Conservation (phyloP, 495 filamentous ascomycete genomes). For the Penicillium antarcticum region DNA sequence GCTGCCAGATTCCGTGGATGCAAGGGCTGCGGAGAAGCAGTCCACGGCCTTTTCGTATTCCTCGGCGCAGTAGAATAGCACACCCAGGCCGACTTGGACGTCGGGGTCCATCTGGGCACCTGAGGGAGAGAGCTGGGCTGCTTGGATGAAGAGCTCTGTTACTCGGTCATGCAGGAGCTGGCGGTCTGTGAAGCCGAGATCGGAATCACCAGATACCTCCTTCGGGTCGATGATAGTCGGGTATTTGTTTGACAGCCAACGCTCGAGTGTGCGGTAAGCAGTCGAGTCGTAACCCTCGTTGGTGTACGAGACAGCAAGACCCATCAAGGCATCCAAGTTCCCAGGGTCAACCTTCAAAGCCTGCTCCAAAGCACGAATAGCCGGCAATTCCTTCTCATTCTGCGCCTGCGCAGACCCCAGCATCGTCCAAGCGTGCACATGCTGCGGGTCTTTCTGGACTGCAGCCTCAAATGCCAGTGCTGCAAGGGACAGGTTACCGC, state of each 20-base stretch:
- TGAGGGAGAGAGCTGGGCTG: constrained; percentile 84
- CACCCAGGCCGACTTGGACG: constrained; percentile 94
- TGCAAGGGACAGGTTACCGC: constrained; percentile 90
- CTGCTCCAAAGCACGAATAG: constrained; percentile 95
- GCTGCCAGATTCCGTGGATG: constrained; percentile 72
- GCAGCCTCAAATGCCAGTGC: constrained; percentile 97
- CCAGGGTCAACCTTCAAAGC: constrained; percentile 81
- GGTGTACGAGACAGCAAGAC: constrained; percentile 94
- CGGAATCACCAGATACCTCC: constrained; percentile 64
- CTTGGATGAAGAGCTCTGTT: constrained; percentile 83
- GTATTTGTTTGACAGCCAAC: constrained; percentile 93
- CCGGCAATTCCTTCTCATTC: constrained; percentile 96
- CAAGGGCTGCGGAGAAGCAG: constrained; percentile 90
- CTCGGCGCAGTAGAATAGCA: constrained; percentile 96
- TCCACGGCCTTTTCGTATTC: constrained; percentile 98
- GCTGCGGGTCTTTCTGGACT: constrained; percentile 80
- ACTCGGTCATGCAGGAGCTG: constrained; percentile 86
- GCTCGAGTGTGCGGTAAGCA: constrained; percentile 93
- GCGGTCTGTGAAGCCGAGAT: constrained; percentile 90
- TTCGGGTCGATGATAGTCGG: constrained; percentile 68
- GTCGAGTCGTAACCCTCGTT: constrained; percentile 98
- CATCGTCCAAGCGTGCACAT: constrained; percentile 89
- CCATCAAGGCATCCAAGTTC: constrained; percentile 89
- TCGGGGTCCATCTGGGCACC: constrained; percentile 94
- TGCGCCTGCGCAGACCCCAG: constrained; percentile 91